These are phyloP conservation scores for Phytophthora pinifolia DNA, from an alignment of 352 stramenopile genomes.

Conservation along the genomic window DNA sequence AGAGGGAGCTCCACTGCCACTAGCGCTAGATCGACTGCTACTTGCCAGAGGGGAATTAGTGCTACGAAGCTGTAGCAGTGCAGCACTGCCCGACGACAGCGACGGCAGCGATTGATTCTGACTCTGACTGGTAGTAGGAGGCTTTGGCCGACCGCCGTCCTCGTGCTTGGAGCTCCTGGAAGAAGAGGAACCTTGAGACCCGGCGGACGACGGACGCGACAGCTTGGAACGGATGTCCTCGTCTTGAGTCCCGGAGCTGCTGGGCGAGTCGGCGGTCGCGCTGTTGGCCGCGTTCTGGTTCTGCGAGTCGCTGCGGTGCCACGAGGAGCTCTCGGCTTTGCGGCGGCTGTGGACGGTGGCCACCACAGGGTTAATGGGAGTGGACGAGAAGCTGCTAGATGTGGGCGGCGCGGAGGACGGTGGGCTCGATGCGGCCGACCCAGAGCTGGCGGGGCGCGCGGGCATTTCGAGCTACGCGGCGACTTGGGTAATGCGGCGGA, in stretches of 20 bases:
- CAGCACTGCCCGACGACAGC: constrained; percentile 45
- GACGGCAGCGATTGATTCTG: constrained; percentile 33
- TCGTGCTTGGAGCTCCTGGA: constrained; percentile 7
- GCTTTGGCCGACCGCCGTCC: neutral
- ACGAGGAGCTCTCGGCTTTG: constrained; percentile 14
- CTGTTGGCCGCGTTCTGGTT: constrained; percentile 15
- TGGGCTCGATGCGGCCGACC: constrained; percentile 4
- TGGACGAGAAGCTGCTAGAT: constrained; percentile 41
- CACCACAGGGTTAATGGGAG: constrained; percentile 37
- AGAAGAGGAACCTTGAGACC: constrained; percentile 7
- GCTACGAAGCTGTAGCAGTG: constrained; percentile 30
- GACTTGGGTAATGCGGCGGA: neutral
- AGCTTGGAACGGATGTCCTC: constrained; percentile 30
- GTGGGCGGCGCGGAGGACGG: constrained; percentile 4
- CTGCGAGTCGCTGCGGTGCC: constrained; percentile 20
- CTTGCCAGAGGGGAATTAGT: constrained; percentile 1
- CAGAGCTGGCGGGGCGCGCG: neutral
- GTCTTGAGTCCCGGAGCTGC: constrained; percentile 28
- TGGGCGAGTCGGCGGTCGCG: constrained; percentile 5
- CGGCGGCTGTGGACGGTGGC: constrained; percentile 27
- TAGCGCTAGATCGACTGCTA: neutral
- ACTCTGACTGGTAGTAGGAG: no score
- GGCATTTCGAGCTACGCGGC: neutral
- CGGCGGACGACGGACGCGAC: constrained; percentile 3
- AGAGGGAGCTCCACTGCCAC: neutral